phyloP scores from a whole-genome alignment of 2,329 filamentous ascomycete genomes.

The Thelonectria rubi region DNA sequence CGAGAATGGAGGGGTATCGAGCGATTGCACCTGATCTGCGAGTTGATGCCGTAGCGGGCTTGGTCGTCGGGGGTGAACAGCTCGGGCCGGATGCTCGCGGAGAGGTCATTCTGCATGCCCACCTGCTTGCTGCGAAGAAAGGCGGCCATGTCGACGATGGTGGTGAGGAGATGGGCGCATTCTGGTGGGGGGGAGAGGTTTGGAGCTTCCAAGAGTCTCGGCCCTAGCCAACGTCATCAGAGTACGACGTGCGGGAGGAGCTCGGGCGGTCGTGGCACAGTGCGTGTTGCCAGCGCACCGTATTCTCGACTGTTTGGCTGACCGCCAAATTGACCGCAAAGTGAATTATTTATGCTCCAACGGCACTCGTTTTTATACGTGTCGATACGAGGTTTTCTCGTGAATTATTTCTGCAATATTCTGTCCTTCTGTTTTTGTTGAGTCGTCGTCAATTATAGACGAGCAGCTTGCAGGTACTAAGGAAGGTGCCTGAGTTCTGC shows the following conservation, averaged over 20 bases:
- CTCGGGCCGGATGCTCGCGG: constrained; percentile 78
- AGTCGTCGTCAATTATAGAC: no score
- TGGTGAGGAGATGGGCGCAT: constrained; percentile 31
- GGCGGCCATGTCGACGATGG: constrained; percentile 71
- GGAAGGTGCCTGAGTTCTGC: no score
- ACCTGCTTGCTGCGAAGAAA: constrained; percentile 93
- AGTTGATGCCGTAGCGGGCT: constrained; percentile 83
- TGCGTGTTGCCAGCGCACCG: neutral
- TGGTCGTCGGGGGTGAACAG: constrained; percentile 87
- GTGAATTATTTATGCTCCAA: no score
- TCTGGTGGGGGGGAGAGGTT: constrained; percentile 33
- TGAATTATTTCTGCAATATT: neutral
- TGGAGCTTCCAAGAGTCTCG: constrained; percentile 32
- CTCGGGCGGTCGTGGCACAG: neutral
- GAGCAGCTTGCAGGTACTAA: no score
- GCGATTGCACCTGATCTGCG: constrained; percentile 73
- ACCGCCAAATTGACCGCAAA: no score
- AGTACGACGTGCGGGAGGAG: neutral
- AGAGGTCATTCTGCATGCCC: constrained; percentile 91
- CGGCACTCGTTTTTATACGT: no score
- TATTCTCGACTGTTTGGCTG: no score
- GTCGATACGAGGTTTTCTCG: no score
- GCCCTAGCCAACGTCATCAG: constrained; percentile 26
- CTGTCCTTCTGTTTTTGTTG: no score
- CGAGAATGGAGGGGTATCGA: constrained; percentile 33